Evolutionary conservation across 2,329 filamentous ascomycete genomes (phyloP).

Genomic region (Aphanocladium album): DNA sequence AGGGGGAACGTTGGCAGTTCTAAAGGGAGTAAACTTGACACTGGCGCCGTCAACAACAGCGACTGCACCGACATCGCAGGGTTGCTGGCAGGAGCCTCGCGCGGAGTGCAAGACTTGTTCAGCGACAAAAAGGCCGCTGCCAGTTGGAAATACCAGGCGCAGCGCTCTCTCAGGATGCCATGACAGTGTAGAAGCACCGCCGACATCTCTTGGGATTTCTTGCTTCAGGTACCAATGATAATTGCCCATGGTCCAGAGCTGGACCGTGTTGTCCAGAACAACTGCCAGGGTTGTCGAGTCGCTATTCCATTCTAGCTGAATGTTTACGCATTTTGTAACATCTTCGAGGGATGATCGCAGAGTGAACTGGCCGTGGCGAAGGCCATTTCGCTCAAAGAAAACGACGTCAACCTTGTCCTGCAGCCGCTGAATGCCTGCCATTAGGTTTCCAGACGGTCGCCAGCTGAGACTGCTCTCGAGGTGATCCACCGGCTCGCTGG

Average conservation of each 20-base stretch:
- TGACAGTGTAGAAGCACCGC: constrained; percentile 31
- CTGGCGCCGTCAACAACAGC: constrained; percentile 77
- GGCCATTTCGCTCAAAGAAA: constrained; percentile 96
- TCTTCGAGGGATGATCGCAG: constrained; percentile 61
- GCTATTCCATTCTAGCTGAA: constrained; percentile 77
- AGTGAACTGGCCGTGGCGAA: constrained; percentile 92
- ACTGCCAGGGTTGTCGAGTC: constrained; percentile 90
- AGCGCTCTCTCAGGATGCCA: constrained; percentile 90
- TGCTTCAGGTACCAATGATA: constrained; percentile 99
- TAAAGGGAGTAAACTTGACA: constrained; percentile 80
- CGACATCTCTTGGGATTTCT: constrained; percentile 54
- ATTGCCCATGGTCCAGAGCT: constrained; percentile 95
- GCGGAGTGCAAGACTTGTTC: constrained; percentile 65
- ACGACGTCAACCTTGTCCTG: constrained; percentile 69
- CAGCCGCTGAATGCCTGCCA: constrained; percentile 78
- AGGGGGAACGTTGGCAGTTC: constrained; percentile 79
- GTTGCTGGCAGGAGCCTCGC: constrained; percentile 64
- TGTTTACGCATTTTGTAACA: constrained; percentile 48
- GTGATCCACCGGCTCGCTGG: constrained; percentile 89
- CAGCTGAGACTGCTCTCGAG: constrained; percentile 86
- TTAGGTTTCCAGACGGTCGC: constrained; percentile 84
- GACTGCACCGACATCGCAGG: constrained; percentile 72
- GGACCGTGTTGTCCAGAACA: constrained; percentile 66
- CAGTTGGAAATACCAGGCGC: constrained; percentile 53
- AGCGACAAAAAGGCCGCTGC: constrained; percentile 47